phyloP scores from a whole-genome alignment of 306 rosid genomes.

The Malus sieversii region DNA sequence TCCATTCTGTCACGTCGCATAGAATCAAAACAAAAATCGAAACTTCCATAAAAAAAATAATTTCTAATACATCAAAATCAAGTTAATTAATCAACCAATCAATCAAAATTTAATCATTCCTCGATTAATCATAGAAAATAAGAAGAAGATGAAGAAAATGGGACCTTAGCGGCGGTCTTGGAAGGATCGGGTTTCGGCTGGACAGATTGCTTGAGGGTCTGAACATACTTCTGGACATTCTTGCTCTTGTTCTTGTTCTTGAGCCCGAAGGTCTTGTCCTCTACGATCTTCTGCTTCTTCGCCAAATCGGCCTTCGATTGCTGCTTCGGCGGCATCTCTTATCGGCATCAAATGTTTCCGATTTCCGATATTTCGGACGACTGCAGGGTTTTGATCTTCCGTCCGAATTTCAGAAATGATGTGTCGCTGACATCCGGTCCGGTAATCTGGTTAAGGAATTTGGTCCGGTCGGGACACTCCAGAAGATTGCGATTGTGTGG shows the following conservation, averaged over 20 bases:
- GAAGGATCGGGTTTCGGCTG: conserved; percentile 48
- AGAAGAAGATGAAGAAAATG: not conserved
- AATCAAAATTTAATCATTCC: too few relatives aligned
- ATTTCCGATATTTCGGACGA: not conserved
- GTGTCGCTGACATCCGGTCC: not conserved
- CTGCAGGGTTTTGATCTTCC: not conserved
- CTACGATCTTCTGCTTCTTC: conserved; percentile 92
- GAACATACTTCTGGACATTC: conserved; percentile 76
- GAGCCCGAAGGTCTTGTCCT: conserved; percentile 95
- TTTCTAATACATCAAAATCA: not conserved
- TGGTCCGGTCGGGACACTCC: not conserved
- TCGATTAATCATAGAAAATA: not conserved
- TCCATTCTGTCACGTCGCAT: not conserved
- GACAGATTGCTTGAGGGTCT: conserved; percentile 63
- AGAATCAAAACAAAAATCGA: not conserved
- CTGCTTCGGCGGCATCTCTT: conserved; percentile 70
- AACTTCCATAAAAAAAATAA: not conserved
- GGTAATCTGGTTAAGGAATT: not conserved
- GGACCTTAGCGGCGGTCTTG: conserved; percentile 56
- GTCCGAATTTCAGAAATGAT: not conserved
- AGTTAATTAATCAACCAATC: not conserved
- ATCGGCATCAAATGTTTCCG: conserved; percentile 7
- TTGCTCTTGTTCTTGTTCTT: conserved; percentile 94
- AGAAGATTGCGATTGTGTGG: not conserved
- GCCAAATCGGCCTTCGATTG: conserved; percentile 68